Evolutionary conservation across 164 flowering plant genomes (phyloP), one percentile per base, ranked within the genome.

Genomic region (Tetrastigma voinierianum): DNA sequence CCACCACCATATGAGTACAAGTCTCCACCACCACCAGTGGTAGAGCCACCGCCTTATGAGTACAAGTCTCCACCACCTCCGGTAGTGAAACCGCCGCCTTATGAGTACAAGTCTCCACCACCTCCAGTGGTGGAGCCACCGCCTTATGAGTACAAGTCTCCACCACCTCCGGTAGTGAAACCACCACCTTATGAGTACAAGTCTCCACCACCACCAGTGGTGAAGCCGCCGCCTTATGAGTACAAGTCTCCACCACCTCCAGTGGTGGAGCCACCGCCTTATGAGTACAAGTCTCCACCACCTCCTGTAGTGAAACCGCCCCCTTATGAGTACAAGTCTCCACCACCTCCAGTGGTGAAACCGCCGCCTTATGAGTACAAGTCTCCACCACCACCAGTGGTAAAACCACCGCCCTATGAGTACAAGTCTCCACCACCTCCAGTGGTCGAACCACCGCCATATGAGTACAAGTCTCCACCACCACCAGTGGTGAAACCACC

Each of bases 211-310:
- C 83, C 84, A 14, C 79, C 79, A 0, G 17, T 46, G 0, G n/a
- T 9, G 46, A 4, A 14, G 6, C 52, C 69, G 3, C 74, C 66
- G n/a, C 10, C 56, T 65, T 75, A 75, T 15, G 10, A 48, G 0
- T 66, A 74, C 46, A 74, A 70, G 18, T 78, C 82, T 0, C 79
- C 81, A 0, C 82, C 84, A 1, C 84, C 81, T 0, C n/a, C 72
- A 0, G 73, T 71, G 0, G 48, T 51, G 0, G 65, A 65, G 1
- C 74, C 74, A 5, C 76, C 78, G 4, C 75, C 79, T 0, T 71
- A 74, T 14, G 11, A 46, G 2, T 76, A 68, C 46, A 63, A 67
- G 11, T 73, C 79, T 4, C 83, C 77, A 4, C 78, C 84, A 4
- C 83, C 84, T 9, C 79, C 80, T 1, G 17, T 46, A 0, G n/a